A percentile compares a stretch with the other conserved stretches of the same genome.
These are phyloP conservation scores for Exophiala lecanii-corni DNA, from an alignment of 2,329 filamentous ascomycete genomes.

Conservation along the genomic window DNA sequence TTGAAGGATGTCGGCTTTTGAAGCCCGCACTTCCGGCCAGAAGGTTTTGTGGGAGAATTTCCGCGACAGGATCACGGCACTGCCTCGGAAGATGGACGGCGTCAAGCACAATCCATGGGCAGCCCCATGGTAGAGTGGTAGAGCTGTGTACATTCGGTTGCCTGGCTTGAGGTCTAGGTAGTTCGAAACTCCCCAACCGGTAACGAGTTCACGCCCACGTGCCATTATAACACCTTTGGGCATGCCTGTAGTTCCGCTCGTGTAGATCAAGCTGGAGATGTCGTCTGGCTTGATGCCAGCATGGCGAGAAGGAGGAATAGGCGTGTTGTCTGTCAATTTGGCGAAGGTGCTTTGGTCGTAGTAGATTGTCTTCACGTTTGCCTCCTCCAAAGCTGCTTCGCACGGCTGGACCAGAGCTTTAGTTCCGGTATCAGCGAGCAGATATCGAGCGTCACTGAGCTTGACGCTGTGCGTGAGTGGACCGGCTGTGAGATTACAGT, in stretches of 20 bases:
- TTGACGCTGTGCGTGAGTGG: conserved; percentile 62
- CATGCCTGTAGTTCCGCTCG: conserved; percentile 69
- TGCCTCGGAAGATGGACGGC: conserved; percentile 50
- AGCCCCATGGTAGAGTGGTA: conserved; percentile 74
- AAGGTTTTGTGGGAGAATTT: conserved; percentile 29
- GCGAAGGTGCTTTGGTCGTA: conserved; percentile 50
- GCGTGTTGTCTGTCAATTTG: conserved; percentile 43
- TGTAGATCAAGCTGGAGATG: conserved; percentile 67
- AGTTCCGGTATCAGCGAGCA: conserved; percentile 57
- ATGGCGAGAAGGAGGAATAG: conserved; percentile 54
- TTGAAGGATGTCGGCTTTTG: conserved; percentile 55
- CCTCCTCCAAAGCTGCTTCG: conserved; percentile 53
- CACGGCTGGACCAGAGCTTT: conserved; percentile 44
- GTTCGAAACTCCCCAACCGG: conserved; percentile 30
- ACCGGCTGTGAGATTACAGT: conserved; percentile 57
- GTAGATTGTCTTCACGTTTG: conserved; percentile 44
- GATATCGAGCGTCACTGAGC: conserved; percentile 51
- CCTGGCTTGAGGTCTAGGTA: conserved; percentile 29
- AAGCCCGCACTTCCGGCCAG: conserved; percentile 29
- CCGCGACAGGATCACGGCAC: conserved; percentile 38
- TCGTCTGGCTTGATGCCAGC: conserved; percentile 47
- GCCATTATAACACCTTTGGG: conserved; percentile 57
- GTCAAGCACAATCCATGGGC: conserved; percentile 49
- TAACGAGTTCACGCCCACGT: conserved; percentile 27
- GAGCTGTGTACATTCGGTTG: conserved; percentile 70